Evolutionary conservation across 2,329 filamentous ascomycete species (phyloP).

Genomic region (Diaporthe destruens): DNA sequence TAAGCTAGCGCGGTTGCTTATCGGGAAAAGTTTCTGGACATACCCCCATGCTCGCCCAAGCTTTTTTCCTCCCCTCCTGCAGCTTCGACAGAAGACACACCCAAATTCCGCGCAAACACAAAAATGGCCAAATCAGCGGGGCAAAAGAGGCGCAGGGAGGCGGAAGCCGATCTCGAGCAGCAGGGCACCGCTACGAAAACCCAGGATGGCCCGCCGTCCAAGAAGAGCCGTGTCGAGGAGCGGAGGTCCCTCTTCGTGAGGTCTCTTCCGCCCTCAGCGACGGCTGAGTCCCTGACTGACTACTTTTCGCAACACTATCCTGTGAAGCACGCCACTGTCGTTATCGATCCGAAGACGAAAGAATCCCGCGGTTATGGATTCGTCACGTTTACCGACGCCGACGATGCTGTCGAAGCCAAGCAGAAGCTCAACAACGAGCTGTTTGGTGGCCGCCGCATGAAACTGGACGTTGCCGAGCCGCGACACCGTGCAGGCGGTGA

Average conservation of each 20-base stretch:
- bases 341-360: conserved; percentile 87
- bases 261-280: conserved; percentile 82
- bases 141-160: conserved; percentile 53
- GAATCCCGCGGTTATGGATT: conserved; percentile 94
- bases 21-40: conserved; percentile 41
- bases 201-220: conserved; percentile 54
- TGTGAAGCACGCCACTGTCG: conserved; percentile 95
- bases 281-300: conserved; percentile 84
- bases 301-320: conserved; percentile 96
- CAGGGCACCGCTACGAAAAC: conserved; percentile 41
- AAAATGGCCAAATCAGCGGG: conserved; percentile 47
- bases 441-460: conserved; percentile 84
- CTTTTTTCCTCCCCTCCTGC: not conserved
- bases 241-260: conserved; percentile 89
- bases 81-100: not conserved
- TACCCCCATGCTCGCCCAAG: not conserved
- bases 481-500: conserved; percentile 74
- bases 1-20: conserved; percentile 36
- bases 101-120: not conserved
- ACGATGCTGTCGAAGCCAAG: conserved; percentile 86
- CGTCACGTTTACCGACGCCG: conserved; percentile 93
- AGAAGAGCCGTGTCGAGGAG: conserved; percentile 71
- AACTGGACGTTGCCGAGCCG: conserved; percentile 88
- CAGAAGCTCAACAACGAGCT: conserved; percentile 83
- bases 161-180: conserved; percentile 50